Base-by-base conservation (phyloP, 345 rosid species). In the Populus euphratica region DNA sequence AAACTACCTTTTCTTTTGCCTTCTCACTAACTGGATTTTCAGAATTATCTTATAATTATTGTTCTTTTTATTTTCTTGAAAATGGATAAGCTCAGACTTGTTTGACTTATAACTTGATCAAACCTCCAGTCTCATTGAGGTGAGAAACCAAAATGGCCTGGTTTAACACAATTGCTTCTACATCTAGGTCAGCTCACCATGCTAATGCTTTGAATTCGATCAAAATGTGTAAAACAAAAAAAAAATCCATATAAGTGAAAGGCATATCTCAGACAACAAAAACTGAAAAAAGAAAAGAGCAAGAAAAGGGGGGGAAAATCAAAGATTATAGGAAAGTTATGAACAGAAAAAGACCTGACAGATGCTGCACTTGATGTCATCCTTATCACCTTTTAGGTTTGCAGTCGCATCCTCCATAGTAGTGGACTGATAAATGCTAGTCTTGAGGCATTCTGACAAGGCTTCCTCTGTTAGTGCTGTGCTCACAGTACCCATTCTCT, bases 401-500 rank as follows among this genome's bases (percentile, higher is more conserved):
- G 70, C 36, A 79, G 73, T 76, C 49, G 39, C 82, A 79, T 83
- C 83, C 73, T 85, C 86, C 27, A 56, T 59, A 78, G 83, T 65
- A 76, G 78, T 38, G 18, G 80, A 66, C 79, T 89, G 86, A 81
- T 88, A 90, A 79, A 78, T 77, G 80, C 90, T 85, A 81, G 83
- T 90, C 83, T 83, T 76, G 39, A 96, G 81, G 83, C 96, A 91
- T 69, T 89, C 91, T 44, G 86, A 83, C 73, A 94, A 78, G 71
- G 88, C 91, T 86, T 91, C 99, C 84, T 96, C 99, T 11, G 95
- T 74, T 77, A 96, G 83, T 17, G 97, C 98, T 66, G 97, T 96
- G 86, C 98, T 94, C 85, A 96, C 99, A 43, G 83, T 78, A 72
- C 99, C 99, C 90, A 96, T 94, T 81, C 91, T 91, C 81, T 96